phyloP scores from a whole-genome alignment of 2,329 filamentous ascomycete genomes.

The Trichophyton simii region DNA sequence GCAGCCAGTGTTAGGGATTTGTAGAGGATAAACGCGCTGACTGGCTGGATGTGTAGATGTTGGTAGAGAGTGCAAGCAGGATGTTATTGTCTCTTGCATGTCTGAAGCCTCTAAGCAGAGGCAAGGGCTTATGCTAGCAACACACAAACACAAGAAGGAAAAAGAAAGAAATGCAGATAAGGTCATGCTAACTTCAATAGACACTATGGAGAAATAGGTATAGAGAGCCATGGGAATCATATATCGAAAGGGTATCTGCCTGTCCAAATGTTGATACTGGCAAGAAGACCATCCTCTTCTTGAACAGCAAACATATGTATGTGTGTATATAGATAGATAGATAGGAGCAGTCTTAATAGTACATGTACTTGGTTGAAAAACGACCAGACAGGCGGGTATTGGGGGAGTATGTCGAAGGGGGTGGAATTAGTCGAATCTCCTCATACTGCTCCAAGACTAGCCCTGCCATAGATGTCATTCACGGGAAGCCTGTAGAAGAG shows the following conservation, averaged over 20 bases:
- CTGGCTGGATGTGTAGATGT: no score
- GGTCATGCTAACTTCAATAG: not conserved
- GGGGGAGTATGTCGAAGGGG: no score
- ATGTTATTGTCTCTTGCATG: not conserved
- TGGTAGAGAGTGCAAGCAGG: not conserved
- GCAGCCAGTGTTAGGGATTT: no score
- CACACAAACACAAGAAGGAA: not conserved
- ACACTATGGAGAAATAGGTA: not conserved
- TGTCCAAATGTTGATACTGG: not conserved
- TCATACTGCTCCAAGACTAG: no score
- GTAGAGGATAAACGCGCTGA: no score
- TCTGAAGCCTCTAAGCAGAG: not conserved
- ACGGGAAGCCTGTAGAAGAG: not conserved
- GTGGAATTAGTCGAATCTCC: no score
- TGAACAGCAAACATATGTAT: not conserved
- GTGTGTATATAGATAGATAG: not conserved
- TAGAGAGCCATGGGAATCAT: not conserved
- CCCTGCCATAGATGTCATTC: not conserved
- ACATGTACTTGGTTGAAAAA: not conserved
- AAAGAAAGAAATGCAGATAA: not conserved
- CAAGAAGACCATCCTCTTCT: not conserved
- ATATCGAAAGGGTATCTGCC: not conserved
- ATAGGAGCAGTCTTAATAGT: not conserved
- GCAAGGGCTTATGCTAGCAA: not conserved
- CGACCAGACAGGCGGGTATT: no score